Evolutionary conservation across 2,329 filamentous ascomycete species (phyloP).

Genomic region (Amphichorda felina): DNA sequence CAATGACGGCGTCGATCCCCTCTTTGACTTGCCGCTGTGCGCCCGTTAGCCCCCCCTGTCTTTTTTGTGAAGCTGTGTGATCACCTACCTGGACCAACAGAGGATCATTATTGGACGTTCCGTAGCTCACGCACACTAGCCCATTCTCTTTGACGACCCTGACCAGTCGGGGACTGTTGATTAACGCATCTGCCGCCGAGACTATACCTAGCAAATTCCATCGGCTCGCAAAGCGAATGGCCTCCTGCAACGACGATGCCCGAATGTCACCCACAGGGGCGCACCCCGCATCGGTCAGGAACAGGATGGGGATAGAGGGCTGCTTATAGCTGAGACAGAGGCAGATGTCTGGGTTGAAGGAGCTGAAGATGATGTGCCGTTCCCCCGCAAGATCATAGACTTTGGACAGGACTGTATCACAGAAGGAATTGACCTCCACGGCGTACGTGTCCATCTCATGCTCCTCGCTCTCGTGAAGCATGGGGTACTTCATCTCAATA

Average conservation of each 20-base stretch:
- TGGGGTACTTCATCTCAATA: constrained; percentile 98
- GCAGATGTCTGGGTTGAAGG: constrained; percentile 95
- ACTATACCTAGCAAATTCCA: constrained; percentile 96
- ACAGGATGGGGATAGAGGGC: constrained; percentile 89
- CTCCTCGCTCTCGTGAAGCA: constrained; percentile 90
- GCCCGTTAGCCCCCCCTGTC: constrained; percentile 5
- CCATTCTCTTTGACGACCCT: constrained; percentile 90
- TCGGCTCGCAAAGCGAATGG: constrained; percentile 82
- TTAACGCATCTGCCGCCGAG: constrained; percentile 74
- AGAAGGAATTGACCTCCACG: constrained; percentile 91
- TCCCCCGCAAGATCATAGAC: constrained; percentile 77
- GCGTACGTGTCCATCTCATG: constrained; percentile 96
- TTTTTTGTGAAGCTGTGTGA: not conserved
- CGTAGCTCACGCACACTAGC: constrained; percentile 90
- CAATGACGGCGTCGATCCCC: constrained; percentile 95
- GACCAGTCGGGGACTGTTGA: constrained; percentile 79
- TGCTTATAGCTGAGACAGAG: constrained; percentile 93
- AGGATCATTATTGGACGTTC: constrained; percentile 79
- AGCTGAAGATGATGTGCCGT: constrained; percentile 93
- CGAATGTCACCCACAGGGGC: constrained; percentile 74
- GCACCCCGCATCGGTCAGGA: constrained; percentile 84
- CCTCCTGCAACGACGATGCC: constrained; percentile 86
- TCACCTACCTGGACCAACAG: constrained; percentile 66
- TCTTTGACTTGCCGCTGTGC: constrained; percentile 75
- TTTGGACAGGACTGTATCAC: constrained; percentile 80